phyloP scores from a whole-genome alignment of 2,329 filamentous ascomycete genomes.

The Alternaria sp. region DNA sequence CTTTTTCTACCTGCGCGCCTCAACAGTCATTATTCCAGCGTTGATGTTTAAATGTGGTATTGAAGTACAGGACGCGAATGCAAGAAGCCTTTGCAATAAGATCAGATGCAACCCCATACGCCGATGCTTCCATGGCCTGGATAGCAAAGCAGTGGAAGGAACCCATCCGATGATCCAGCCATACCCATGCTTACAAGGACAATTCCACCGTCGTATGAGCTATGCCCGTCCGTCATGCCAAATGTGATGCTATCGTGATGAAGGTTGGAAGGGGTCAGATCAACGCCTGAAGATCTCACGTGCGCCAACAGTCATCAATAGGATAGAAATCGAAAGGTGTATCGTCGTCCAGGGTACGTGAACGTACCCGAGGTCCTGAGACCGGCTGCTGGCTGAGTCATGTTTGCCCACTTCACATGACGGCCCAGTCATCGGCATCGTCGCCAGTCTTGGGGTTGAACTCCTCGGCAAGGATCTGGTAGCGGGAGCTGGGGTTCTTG shows the following conservation, averaged over 20 bases:
- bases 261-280: neutral
- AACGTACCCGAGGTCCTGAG: neutral
- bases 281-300: constrained; percentile 5
- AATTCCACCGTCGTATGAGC: constrained; percentile 4
- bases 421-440: constrained; percentile 52
- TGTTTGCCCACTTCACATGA: constrained; percentile 33
- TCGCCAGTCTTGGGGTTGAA: constrained; percentile 37
- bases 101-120: constrained; percentile 17
- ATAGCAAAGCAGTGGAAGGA: constrained; percentile 9
- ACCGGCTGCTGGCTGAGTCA: neutral
- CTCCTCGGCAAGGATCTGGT: constrained; percentile 38
- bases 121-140: constrained; percentile 15
- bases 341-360: neutral
- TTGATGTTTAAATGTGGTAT: constrained; percentile 3
- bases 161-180: constrained; percentile 1
- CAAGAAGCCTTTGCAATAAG: constrained; percentile 8
- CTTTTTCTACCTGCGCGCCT: constrained; percentile 7
- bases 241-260: neutral
- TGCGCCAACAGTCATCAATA: neutral
- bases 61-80: constrained; percentile 18
- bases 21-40: neutral
- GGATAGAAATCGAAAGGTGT: constrained; percentile 3
- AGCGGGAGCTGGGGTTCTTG: constrained; percentile 38
- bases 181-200: neutral
- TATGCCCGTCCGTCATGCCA: neutral